These are phyloP conservation scores for Saturnispora halmiae DNA, from an alignment of 805 yeast genomes.

Conservation along the genomic window DNA sequence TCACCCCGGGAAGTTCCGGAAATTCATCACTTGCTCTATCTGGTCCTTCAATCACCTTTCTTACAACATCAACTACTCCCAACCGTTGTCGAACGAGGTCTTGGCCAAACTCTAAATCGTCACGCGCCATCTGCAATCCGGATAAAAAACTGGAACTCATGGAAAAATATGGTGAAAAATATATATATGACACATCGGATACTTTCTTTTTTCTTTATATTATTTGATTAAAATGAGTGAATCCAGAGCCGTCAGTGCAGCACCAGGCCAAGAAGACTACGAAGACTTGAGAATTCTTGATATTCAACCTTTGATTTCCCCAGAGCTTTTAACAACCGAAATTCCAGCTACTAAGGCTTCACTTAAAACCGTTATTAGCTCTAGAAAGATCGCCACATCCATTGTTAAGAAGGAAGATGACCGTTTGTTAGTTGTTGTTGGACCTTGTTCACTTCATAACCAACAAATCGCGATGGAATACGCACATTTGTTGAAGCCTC, in stretches of 20 bases:
- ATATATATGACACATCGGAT: constrained; percentile 8
- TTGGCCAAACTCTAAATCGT: constrained; percentile 4
- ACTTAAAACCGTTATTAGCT: constrained; percentile 56
- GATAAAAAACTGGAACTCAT: neutral
- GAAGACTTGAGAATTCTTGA: constrained; percentile 73
- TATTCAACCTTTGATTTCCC: constrained; percentile 90
- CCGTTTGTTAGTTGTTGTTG: constrained; percentile 79
- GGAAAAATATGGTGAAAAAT: neutral
- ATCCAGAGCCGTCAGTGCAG: constrained; percentile 17
- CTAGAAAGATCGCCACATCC: constrained; percentile 69
- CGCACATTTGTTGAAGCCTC: constrained; percentile 55
- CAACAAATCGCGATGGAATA: constrained; percentile 83
- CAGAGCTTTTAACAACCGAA: constrained; percentile 83
- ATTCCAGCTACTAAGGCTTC: constrained; percentile 54
- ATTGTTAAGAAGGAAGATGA: constrained; percentile 73
- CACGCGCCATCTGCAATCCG: neutral
- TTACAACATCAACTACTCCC: neutral
- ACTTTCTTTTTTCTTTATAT: neutral
- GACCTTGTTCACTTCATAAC: constrained; percentile 97
- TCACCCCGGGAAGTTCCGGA: neutral
- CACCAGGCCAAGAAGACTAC: constrained; percentile 58
- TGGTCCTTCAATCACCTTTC: neutral
- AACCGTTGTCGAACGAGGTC: neutral
- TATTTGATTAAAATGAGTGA: constrained; percentile 1
- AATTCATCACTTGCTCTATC: neutral